Evolutionary conservation across 306 rosid species (phyloP).

Genomic region (Carpinus viminea): DNA sequence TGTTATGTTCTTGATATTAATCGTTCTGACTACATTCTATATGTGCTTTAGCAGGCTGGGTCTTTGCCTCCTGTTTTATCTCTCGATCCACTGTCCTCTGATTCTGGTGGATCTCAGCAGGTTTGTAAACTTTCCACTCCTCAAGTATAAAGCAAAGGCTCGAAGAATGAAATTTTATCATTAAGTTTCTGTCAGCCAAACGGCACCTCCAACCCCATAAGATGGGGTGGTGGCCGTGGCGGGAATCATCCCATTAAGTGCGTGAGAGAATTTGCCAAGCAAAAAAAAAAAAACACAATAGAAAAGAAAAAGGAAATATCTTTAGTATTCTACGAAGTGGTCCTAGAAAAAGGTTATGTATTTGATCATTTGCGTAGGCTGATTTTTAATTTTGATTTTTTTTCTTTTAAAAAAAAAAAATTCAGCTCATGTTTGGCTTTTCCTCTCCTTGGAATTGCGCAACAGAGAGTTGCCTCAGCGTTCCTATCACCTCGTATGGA

Average conservation of each 20-base stretch:
- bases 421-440: background rate
- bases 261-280: background rate
- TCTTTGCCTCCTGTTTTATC: constrained; percentile 45
- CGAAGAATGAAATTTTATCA: background rate
- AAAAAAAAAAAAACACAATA: no score
- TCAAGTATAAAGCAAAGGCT: constrained; percentile 7
- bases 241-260: background rate
- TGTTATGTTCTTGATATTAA: background rate
- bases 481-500: background rate
- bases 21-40: background rate
- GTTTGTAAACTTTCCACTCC: constrained; percentile 37
- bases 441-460: background rate
- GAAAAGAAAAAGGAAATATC: background rate
- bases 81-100: constrained; percentile 34
- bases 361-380: background rate
- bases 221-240: background rate
- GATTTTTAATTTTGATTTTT: background rate
- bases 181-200: background rate
- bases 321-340: background rate
- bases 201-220: background rate
- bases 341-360: background rate
- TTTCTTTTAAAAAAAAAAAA: background rate
- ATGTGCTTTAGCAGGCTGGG: constrained; percentile 41
- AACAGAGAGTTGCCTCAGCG: background rate
- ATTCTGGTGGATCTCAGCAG: constrained; percentile 47